These are phyloP conservation scores for Cyberlindnera petersonii DNA, from an alignment of 805 yeast genomes.

Conservation along the genomic window DNA sequence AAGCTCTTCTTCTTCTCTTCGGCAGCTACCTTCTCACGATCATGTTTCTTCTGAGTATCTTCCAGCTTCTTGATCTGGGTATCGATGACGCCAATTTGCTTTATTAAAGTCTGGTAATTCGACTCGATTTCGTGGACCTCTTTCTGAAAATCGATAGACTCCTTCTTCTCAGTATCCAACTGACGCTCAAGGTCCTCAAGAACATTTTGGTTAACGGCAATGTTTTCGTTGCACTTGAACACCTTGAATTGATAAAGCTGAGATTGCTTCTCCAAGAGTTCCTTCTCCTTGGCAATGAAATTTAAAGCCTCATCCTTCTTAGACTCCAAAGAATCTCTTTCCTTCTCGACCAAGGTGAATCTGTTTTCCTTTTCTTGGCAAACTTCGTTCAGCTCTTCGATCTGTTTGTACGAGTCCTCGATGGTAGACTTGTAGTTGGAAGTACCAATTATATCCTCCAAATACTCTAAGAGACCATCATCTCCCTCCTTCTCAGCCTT, in stretches of 20 bases:
- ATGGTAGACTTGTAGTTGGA: constrained; percentile 74
- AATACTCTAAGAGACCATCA: constrained; percentile 89
- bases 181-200: constrained; percentile 39
- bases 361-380: constrained; percentile 80
- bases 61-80: constrained; percentile 31
- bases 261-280: constrained; percentile 48
- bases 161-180: constrained; percentile 40
- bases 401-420: constrained; percentile 54
- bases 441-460: constrained; percentile 97
- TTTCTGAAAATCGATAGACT: constrained; percentile 37
- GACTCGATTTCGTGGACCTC: constrained; percentile 32
- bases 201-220: constrained; percentile 37
- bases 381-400: constrained; percentile 73
- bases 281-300: constrained; percentile 62
- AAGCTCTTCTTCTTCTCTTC: constrained; percentile 77
- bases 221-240: constrained; percentile 35
- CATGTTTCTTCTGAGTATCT: constrained; percentile 39
- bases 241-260: constrained; percentile 52
- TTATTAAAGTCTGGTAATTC: constrained; percentile 27
- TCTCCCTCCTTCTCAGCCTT: constrained; percentile 90
- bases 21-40: constrained; percentile 58
- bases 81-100: constrained; percentile 24
- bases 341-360: constrained; percentile 74
- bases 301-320: constrained; percentile 66
- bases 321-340: constrained; percentile 57